Conservation (phyloP, 495 filamentous ascomycete species). For the Neurospora sublineolata region DNA sequence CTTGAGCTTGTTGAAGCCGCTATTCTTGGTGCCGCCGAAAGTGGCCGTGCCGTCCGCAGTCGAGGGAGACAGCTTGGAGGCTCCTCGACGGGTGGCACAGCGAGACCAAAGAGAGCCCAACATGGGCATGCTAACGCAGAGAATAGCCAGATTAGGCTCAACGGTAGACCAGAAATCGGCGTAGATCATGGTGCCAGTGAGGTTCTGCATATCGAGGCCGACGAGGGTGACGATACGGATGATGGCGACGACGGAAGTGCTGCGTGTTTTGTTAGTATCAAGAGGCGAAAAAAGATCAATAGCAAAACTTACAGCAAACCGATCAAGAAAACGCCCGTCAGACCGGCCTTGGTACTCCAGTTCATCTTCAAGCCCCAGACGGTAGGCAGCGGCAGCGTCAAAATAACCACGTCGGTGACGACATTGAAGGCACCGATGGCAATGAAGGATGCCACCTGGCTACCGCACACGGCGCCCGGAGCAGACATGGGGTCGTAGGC, state of each 20-base stretch:
- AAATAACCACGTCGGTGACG: conserved; percentile 15
- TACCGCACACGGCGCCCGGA: conserved; percentile 4
- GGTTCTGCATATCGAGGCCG: conserved; percentile 9
- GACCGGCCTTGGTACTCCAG: conserved; percentile 8
- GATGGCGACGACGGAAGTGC: conserved; percentile 10
- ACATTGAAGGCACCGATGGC: conserved; percentile 20
- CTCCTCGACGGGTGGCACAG: conserved; percentile 4
- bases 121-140: conserved; percentile 24
- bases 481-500: conserved; percentile 5
- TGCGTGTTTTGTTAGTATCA: not conserved
- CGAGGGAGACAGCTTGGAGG: conserved; percentile 7
- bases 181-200: conserved; percentile 17
- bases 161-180: conserved; percentile 22
- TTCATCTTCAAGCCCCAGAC: conserved; percentile 16
- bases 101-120: conserved; percentile 9
- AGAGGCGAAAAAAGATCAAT: not conserved
- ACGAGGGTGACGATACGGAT: conserved; percentile 20
- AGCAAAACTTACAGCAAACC: conserved; percentile 11
- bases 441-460: conserved; percentile 10
- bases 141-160: conserved; percentile 20
- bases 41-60: not conserved
- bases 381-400: conserved; percentile 14
- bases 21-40: conserved; percentile 2
- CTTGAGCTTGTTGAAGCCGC: conserved; percentile 7
- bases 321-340: conserved; percentile 18